Conservation (phyloP, 352 stramenopile species). For the Peronospora tabacina region DNA sequence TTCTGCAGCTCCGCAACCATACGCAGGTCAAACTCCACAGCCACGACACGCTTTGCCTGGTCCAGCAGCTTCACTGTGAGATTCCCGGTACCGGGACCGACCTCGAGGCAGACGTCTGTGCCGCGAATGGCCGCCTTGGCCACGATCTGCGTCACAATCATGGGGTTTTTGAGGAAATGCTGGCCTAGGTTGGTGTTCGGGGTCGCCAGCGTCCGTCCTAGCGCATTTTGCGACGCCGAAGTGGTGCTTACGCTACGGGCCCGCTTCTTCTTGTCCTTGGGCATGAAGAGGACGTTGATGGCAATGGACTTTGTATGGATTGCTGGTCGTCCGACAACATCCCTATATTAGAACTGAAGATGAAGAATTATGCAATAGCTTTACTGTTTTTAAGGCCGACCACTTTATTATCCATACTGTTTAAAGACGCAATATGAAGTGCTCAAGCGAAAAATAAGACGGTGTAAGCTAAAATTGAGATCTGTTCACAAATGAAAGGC, state of each 20-base stretch:
- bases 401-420: too few species aligned
- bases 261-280: constrained; percentile 88
- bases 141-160: constrained; percentile 95
- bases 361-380: too few species aligned
- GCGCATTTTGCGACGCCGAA: constrained; percentile 65
- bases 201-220: constrained; percentile 89
- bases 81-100: constrained; percentile 97
- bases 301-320: too few species aligned
- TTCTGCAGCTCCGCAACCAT: constrained; percentile 99
- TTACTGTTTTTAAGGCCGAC: too few species aligned
- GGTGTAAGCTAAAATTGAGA: too few species aligned
- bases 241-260: constrained; percentile 58
- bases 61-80: constrained; percentile 98
- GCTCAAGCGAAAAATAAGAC: too few species aligned
- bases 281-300: constrained; percentile 31
- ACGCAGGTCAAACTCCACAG: constrained; percentile 96
- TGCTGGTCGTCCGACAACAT: constrained; percentile 19
- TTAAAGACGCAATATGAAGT: too few species aligned
- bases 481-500: too few species aligned
- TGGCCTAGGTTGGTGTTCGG: constrained; percentile 96
- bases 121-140: constrained; percentile 92
- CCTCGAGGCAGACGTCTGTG: constrained; percentile 95
- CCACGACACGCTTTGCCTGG: constrained; percentile 94
- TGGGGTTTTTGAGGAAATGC: constrained; percentile 99
- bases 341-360: constrained; percentile 13